phyloP scores from a whole-genome alignment of 192 early-diverging fungal species.

The Linnemannia elongata region DNA sequence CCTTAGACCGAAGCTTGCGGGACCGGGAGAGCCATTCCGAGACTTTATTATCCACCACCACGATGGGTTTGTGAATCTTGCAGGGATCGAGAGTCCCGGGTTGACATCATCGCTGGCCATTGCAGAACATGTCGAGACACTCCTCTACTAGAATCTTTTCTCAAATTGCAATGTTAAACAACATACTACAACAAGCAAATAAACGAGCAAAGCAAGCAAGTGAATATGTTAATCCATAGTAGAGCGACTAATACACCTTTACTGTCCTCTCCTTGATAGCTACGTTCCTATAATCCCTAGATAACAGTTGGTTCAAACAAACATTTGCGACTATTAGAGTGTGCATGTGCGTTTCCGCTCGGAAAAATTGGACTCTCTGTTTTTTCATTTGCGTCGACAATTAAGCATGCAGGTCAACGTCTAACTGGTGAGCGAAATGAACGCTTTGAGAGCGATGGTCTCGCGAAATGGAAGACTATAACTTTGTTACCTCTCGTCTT shows the following conservation, averaged over 20 bases:
- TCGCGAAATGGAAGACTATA: too few relatives aligned
- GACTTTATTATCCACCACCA: conserved; percentile 85
- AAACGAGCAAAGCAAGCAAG: neutral
- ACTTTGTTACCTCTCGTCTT: neutral
- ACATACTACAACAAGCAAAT: neutral
- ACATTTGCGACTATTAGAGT: neutral
- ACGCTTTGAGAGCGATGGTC: neutral
- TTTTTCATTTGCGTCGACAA: neutral
- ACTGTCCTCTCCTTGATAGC: neutral
- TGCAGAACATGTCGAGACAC: conserved; percentile 69
- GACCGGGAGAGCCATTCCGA: conserved; percentile 75
- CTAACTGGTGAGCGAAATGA: neutral
- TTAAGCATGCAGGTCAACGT: neutral
- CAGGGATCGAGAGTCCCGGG: conserved; percentile 91
- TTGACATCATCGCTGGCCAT: conserved; percentile 87
- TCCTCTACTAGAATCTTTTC: conserved; percentile 23
- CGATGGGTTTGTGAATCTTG: conserved; percentile 77
- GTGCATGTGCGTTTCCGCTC: neutral
- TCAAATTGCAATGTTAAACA: neutral
- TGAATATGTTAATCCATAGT: neutral
- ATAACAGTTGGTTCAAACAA: neutral
- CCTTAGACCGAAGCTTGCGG: conserved; percentile 82
- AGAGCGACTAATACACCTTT: neutral
- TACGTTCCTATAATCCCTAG: neutral
- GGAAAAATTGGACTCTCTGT: neutral